phyloP scores from a whole-genome alignment of 352 stramenopile species.

The Pythium chondricola region DNA sequence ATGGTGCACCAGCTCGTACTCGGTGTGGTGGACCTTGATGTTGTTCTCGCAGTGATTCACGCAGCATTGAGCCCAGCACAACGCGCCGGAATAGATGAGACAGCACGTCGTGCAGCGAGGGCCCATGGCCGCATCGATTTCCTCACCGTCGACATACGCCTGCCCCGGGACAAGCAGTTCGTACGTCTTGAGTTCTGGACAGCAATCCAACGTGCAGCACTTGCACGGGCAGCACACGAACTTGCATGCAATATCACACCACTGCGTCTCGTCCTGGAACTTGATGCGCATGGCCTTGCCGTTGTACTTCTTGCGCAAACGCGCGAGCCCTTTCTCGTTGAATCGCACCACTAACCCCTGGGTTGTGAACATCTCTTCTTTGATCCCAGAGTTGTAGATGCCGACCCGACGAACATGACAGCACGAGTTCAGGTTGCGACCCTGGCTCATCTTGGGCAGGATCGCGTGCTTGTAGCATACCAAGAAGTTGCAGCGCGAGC shows the following conservation, averaged over 20 bases:
- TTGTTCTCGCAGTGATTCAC: constrained; percentile 1
- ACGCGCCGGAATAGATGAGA: background rate
- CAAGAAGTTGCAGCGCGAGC: background rate
- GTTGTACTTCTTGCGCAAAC: constrained; percentile 3
- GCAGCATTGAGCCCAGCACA: background rate
- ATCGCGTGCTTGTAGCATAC: background rate
- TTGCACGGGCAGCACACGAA: constrained; percentile 7
- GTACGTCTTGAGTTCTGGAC: background rate
- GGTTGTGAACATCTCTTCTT: constrained; percentile 4
- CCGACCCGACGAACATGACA: background rate
- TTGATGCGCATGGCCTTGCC: background rate
- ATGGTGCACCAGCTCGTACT: constrained; percentile 9
- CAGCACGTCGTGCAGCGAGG: background rate
- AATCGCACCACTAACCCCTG: constrained; percentile 3
- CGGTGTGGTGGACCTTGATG: constrained; percentile 4
- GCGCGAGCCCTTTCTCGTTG: constrained; percentile 2
- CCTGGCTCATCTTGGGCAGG: background rate
- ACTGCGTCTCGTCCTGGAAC: constrained; percentile 4
- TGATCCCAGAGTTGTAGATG: background rate
- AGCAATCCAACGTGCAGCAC: constrained; percentile 2
- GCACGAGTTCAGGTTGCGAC: background rate
- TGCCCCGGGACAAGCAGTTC: constrained; percentile 5
- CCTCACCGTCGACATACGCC: constrained; percentile 1
- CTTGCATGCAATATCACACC: constrained; percentile 5
- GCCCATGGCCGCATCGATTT: background rate